Conservation (phyloP, 768 basidiomycete genomes). For the Russula emetica region DNA sequence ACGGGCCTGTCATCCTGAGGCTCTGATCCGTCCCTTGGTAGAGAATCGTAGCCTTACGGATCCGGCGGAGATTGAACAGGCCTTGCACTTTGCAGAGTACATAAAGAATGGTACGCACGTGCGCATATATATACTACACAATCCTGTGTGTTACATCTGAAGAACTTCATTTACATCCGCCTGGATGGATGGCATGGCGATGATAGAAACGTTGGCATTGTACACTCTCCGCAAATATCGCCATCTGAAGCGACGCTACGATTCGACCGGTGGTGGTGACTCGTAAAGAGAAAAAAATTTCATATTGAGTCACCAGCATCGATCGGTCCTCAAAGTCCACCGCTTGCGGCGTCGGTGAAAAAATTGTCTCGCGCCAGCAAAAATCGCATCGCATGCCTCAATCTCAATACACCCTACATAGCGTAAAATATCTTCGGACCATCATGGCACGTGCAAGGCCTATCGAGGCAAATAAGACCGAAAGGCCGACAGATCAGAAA, state of each 20-base stretch:
- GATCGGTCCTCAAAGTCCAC: not conserved
- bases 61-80: slow-evolving; percentile 68
- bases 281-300: not conserved
- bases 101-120: slow-evolving; percentile 69
- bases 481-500: not conserved
- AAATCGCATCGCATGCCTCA: not conserved
- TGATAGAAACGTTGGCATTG: slow-evolving; percentile 65
- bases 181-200: not conserved
- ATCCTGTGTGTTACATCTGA: not conserved
- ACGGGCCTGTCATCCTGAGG: not conserved
- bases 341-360: not conserved
- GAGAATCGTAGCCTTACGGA: slow-evolving; percentile 66
- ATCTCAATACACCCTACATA: not conserved
- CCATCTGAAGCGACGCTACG: slow-evolving; percentile 69
- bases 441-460: not conserved
- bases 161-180: not conserved
- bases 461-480: not conserved
- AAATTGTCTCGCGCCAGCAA: not conserved
- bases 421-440: not conserved
- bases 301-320: not conserved
- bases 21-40: slow-evolving; percentile 34
- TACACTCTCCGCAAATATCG: slow-evolving; percentile 83
- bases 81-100: slow-evolving; percentile 71
- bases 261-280: not conserved
- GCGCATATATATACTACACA: too few species aligned